Evolutionary conservation across 192 early-diverging fungal genomes (phyloP).

Genomic region (Backusella morwellensis): DNA sequence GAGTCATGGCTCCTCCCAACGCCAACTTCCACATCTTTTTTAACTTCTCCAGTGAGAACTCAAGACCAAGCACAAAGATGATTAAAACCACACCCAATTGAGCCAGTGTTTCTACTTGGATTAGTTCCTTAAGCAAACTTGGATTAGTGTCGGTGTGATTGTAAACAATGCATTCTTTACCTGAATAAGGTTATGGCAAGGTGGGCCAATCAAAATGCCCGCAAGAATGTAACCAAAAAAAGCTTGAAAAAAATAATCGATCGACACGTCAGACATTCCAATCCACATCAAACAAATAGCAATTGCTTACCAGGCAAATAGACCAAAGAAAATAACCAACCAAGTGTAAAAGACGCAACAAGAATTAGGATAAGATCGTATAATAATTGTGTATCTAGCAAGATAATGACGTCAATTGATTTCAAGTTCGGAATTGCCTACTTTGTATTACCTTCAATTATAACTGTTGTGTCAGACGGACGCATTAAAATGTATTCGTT

Average conservation of each 20-base stretch:
- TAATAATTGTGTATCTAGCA: slow-evolving; percentile 39
- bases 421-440: neutral
- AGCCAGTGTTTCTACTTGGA: slow-evolving; percentile 54
- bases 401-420: neutral
- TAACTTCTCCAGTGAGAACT: slow-evolving; percentile 54
- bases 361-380: slow-evolving; percentile 43
- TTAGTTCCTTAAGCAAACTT: slow-evolving; percentile 31
- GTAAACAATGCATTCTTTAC: slow-evolving; percentile 15
- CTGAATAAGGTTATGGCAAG: slow-evolving; percentile 46
- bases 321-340: slow-evolving; percentile 31
- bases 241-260: slow-evolving; percentile 16
- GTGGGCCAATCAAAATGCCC: slow-evolving; percentile 44
- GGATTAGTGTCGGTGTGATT: slow-evolving; percentile 6
- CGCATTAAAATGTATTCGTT: slow-evolving; percentile 56
- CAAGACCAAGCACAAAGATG: slow-evolving; percentile 56
- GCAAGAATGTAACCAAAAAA: slow-evolving; percentile 61
- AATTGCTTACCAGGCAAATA: slow-evolving; percentile 24
- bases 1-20: slow-evolving; percentile 41
- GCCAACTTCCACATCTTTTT: slow-evolving; percentile 46
- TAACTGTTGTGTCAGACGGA: slow-evolving; percentile 39
- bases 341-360: slow-evolving; percentile 38
- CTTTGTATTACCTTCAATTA: slow-evolving; percentile 39
- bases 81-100: slow-evolving; percentile 57
- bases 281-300: neutral
- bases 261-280: slow-evolving; percentile 36